Evolutionary conservation across 768 basidiomycete species (phyloP).

Genomic region (Trametes gibbosa): DNA sequence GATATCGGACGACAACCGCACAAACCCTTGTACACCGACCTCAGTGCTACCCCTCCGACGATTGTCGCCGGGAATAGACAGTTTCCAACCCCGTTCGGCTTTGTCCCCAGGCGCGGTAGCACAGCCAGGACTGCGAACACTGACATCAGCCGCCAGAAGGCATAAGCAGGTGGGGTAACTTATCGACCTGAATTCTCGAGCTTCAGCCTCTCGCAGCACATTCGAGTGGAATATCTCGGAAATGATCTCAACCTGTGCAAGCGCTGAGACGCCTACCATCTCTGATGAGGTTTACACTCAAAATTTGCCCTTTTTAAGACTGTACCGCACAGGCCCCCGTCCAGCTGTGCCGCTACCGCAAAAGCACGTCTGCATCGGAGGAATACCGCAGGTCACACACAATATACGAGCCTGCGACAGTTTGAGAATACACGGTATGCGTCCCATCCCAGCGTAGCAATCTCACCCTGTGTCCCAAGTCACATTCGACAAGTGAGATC

Average conservation of each 20-base stretch:
- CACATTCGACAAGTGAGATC: background rate
- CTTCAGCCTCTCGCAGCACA: background rate
- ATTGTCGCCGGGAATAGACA: background rate
- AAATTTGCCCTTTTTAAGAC: background rate
- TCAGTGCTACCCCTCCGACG: background rate
- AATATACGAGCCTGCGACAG: background rate
- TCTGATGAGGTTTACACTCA: background rate
- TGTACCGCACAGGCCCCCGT: background rate
- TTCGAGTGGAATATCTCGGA: background rate
- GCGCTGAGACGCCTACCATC: background rate
- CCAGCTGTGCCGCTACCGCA: background rate
- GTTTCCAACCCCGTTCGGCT: background rate
- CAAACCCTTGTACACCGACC: background rate
- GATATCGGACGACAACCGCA: background rate
- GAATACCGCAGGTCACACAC: background rate
- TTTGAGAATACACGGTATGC: background rate
- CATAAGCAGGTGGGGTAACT: background rate
- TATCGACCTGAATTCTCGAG: background rate
- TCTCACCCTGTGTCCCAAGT: background rate
- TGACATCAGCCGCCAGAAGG: background rate
- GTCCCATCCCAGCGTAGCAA: background rate
- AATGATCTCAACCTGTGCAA: background rate
- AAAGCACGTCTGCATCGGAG: background rate
- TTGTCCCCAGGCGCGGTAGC: background rate
- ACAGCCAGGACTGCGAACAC: background rate